These are phyloP conservation scores for Pseudocercospora macadamiae DNA, from an alignment of 2,329 filamentous ascomycete genomes.

Conservation along the genomic window DNA sequence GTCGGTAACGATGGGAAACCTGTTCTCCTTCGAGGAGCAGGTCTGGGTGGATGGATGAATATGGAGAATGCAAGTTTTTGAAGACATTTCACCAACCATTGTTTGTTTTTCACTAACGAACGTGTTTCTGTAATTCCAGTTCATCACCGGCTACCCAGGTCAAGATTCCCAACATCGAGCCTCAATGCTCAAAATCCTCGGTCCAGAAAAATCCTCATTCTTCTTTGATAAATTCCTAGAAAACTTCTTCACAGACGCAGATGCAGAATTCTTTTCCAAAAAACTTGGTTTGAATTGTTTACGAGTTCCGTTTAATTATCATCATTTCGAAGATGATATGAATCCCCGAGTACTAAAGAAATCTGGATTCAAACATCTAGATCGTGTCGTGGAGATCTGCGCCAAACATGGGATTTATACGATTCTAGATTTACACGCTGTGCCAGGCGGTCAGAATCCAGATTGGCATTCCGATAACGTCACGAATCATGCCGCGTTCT, in stretches of 20 bases:
- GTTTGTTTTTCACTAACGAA: too few species aligned
- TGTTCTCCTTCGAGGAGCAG: slow-evolving; percentile 54
- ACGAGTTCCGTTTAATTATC: slow-evolving; percentile 64
- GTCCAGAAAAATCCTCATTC: slow-evolving; percentile 60
- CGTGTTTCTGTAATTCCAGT: too few species aligned
- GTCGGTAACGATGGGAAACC: slow-evolving; percentile 48
- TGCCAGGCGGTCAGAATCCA: slow-evolving; percentile 54
- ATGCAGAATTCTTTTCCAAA: slow-evolving; percentile 61
- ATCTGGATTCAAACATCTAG: slow-evolving; percentile 53
- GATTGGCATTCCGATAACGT: slow-evolving; percentile 57
- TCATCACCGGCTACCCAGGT: slow-evolving; percentile 65
- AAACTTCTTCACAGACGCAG: slow-evolving; percentile 62
- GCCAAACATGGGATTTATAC: slow-evolving; percentile 50
- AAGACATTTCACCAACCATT: too few species aligned
- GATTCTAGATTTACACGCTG: slow-evolving; percentile 55
- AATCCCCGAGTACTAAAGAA: slow-evolving; percentile 51
- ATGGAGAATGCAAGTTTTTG: slow-evolving; percentile 34
- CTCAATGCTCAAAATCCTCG: slow-evolving; percentile 57
- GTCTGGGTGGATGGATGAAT: slow-evolving; percentile 51
- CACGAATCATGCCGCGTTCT: slow-evolving; percentile 52
- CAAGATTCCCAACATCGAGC: slow-evolving; percentile 61
- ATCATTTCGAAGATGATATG: slow-evolving; percentile 56
- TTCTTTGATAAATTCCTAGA: slow-evolving; percentile 62
- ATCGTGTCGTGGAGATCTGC: slow-evolving; percentile 54
- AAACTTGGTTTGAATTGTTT: slow-evolving; percentile 60